phyloP scores from a whole-genome alignment of 371 early-diverging fungal genomes.

The Syncephalastrum contaminatum region DNA sequence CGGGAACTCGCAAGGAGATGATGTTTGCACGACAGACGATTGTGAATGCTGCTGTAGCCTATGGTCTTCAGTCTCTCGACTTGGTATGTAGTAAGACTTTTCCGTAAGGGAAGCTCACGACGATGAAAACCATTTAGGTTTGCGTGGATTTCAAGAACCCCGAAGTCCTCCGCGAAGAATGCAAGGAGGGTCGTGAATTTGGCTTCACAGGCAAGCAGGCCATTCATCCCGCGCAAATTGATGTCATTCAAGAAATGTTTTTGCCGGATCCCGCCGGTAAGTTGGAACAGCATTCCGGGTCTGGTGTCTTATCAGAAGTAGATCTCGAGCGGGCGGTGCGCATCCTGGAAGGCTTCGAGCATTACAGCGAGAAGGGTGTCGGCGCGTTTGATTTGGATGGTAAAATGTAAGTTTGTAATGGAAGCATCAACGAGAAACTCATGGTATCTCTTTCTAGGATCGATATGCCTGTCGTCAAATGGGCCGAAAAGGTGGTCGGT shows the following conservation, averaged over 20 bases:
- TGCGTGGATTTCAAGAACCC: conserved; percentile 80
- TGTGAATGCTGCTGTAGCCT: conserved; percentile 81
- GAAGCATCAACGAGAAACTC: not conserved
- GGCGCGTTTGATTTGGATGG: conserved; percentile 92
- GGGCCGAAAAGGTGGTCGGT: conserved; percentile 64
- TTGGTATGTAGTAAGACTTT: conserved; percentile 48
- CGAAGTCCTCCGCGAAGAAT: conserved; percentile 72
- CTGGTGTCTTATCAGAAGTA: conserved; percentile 10
- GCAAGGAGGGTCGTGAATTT: conserved; percentile 82
- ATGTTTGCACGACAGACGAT: conserved; percentile 76
- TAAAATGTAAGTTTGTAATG: conserved; percentile 63
- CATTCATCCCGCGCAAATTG: conserved; percentile 89
- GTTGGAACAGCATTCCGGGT: not conserved
- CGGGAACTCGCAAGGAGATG: conserved; percentile 71
- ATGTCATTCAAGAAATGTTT: conserved; percentile 76
- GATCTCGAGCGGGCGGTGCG: conserved; percentile 63
- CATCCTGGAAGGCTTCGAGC: conserved; percentile 67
- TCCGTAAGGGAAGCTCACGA: not conserved
- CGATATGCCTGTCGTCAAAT: conserved; percentile 71
- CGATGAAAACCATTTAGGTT: conserved; percentile 44
- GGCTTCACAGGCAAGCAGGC: conserved; percentile 96
- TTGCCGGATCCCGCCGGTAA: conserved; percentile 71
- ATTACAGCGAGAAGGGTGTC: conserved; percentile 65
- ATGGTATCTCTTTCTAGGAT: conserved; percentile 40
- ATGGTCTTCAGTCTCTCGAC: conserved; percentile 87